Conservation (phyloP, 2,329 filamentous ascomycete genomes). For the Dendryphion nanum region DNA sequence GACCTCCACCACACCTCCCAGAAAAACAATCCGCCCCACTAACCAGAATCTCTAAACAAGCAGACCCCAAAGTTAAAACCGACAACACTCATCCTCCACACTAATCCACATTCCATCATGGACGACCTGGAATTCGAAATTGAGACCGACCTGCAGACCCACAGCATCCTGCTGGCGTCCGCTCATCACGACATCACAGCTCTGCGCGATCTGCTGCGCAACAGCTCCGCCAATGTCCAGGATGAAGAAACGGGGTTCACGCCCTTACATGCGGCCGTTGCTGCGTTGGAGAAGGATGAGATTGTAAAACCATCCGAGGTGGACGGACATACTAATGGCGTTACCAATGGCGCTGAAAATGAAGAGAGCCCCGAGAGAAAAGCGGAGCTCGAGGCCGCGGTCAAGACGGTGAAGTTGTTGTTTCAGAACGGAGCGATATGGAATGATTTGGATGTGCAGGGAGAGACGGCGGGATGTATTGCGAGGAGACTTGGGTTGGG, state of each 20-base stretch:
- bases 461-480: slow-evolving; percentile 90
- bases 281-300: slow-evolving; percentile 51
- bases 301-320: slow-evolving; percentile 10
- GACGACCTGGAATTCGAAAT: slow-evolving; percentile 32
- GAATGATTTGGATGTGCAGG: slow-evolving; percentile 86
- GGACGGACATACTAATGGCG: slow-evolving; percentile 28
- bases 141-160: slow-evolving; percentile 47
- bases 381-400: slow-evolving; percentile 53
- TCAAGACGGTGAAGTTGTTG: slow-evolving; percentile 69
- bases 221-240: slow-evolving; percentile 68
- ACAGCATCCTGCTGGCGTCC: slow-evolving; percentile 65
- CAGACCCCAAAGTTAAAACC: not conserved
- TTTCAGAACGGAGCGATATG: slow-evolving; percentile 90
- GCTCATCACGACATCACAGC: slow-evolving; percentile 65
- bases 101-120: too few species aligned
- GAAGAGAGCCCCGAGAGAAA: slow-evolving; percentile 32
- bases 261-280: slow-evolving; percentile 85
- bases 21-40: too few species aligned
- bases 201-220: slow-evolving; percentile 68
- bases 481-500: slow-evolving; percentile 67
- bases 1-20: too few species aligned
- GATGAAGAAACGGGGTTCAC: slow-evolving; percentile 83
- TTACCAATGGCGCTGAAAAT: slow-evolving; percentile 17
- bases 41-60: too few species aligned
- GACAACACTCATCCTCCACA: not conserved